Evolutionary conservation across 2,329 filamentous ascomycete species (phyloP).

Genomic region (Aspergillus melleus): DNA sequence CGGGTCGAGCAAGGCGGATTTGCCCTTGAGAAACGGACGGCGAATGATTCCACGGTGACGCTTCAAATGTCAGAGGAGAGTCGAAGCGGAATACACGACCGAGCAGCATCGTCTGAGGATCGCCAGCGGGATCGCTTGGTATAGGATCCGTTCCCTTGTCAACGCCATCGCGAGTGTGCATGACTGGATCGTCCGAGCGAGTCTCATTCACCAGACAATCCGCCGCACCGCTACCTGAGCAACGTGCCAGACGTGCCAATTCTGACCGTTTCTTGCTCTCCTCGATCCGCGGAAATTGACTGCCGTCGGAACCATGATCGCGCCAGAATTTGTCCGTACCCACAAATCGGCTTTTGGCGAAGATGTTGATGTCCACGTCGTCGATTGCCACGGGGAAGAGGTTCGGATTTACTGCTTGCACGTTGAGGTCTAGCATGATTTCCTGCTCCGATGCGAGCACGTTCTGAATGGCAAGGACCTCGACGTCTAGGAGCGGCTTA

Average conservation of each 20-base stretch:
- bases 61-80: conserved; percentile 83
- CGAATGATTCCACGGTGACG: conserved; percentile 78
- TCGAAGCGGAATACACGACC: conserved; percentile 85
- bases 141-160: conserved; percentile 64
- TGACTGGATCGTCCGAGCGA: conserved; percentile 10
- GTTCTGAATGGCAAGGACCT: conserved; percentile 78
- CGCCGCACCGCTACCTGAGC: conserved; percentile 18
- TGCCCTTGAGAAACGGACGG: conserved; percentile 75
- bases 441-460: conserved; percentile 93
- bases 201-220: conserved; percentile 20
- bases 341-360: conserved; percentile 89
- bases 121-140: conserved; percentile 54
- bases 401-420: conserved; percentile 89
- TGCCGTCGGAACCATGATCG: conserved; percentile 28
- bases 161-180: conserved; percentile 35
- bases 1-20: conserved; percentile 77
- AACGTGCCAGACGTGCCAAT: conserved; percentile 29
- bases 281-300: conserved; percentile 32
- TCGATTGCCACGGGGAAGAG: conserved; percentile 83
- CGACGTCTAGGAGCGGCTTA: conserved; percentile 77
- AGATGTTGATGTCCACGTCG: conserved; percentile 86
- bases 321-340: conserved; percentile 56
- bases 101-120: conserved; percentile 83
- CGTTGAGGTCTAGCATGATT: conserved; percentile 87
- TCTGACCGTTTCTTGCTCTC: conserved; percentile 35